Evolutionary conservation across 805 yeast species (phyloP), one percentile per base, ranked within the genome.

Genomic region (Yarrowia hollandica): DNA sequence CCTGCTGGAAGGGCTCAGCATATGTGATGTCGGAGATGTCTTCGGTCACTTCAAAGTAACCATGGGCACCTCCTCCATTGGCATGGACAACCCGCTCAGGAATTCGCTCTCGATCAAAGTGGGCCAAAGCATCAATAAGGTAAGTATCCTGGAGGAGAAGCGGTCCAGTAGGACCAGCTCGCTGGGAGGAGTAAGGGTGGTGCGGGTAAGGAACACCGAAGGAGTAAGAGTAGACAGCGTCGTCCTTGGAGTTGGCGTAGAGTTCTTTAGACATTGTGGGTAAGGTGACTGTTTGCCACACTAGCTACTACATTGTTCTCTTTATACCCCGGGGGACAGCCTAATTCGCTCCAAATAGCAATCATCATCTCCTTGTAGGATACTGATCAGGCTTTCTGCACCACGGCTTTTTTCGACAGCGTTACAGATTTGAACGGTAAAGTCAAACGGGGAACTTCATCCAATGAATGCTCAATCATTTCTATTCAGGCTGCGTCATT

Each of bases 31-130:
- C 92, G 9, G 88, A 75, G 68, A 88, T 83, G 67, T 88, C 95
- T 66, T 89, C 92, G 11, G 96, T 89, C 56, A 86, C 91, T 72
- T 87, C 95, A 70, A 90, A 90, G 64, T 78, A 80, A 64, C 96
- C 96, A 70, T 78, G 88, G 9, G 96, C 96, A 69, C 96, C 96
- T 12, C 91, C 86, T 65, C 96, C 96, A 71, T 89, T 89, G 59
- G 96, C 96, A 69, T 89, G 96, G 31, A 90, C 96, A 60, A 89
- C 96, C 74, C 96, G 80, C 75, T 90, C 96, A 11, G 96, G 96
- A 64, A 89, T 86, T 73, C 96, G 78, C 74, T 89, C 96, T 65
- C 96, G 79, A 74, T 88, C 95, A 67, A 89, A 89, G 72, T 88
- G 96, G 18, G 96, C 91, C 60, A 89, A 73, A 2, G 89, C 80